Evolutionary conservation across 2,329 filamentous ascomycete species (phyloP).

Genomic region (Pseudogymnoascus sp.): DNA sequence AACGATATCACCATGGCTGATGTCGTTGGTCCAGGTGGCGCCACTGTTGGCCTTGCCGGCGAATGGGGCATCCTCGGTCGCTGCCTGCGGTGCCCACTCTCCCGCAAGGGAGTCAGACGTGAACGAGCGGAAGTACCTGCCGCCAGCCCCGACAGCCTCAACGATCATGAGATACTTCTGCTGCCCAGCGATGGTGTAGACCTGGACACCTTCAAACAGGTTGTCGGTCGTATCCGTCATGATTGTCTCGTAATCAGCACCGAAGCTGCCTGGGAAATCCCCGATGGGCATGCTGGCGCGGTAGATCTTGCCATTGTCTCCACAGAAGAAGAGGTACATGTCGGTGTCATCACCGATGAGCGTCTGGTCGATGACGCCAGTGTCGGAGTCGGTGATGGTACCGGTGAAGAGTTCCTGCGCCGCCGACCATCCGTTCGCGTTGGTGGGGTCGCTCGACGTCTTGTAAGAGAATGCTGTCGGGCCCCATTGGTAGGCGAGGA

Average conservation of each 20-base stretch:
- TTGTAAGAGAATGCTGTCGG: constrained; percentile 49
- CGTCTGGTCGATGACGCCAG: constrained; percentile 53
- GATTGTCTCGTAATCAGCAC: constrained; percentile 40
- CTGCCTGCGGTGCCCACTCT: constrained; percentile 49
- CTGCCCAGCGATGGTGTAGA: constrained; percentile 50
- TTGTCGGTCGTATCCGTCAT: constrained; percentile 46
- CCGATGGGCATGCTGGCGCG: constrained; percentile 52
- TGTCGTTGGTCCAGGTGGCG: constrained; percentile 57
- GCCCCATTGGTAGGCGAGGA: constrained; percentile 57
- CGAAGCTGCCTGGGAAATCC: constrained; percentile 54
- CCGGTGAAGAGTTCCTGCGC: constrained; percentile 48
- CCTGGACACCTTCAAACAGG: constrained; percentile 58
- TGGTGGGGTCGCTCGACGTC: constrained; percentile 49
- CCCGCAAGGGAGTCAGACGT: constrained; percentile 49
- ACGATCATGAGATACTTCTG: constrained; percentile 59
- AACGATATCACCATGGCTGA: constrained; percentile 56
- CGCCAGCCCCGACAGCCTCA: constrained; percentile 47
- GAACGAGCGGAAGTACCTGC: constrained; percentile 59
- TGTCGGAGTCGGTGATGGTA: constrained; percentile 40
- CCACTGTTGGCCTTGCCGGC: constrained; percentile 59
- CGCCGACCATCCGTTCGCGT: constrained; percentile 47
- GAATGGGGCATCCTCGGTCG: constrained; percentile 48
- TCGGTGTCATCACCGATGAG: constrained; percentile 50
- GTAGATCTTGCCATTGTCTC: constrained; percentile 60
- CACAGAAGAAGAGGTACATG: constrained; percentile 61